A percentile compares a stretch with the other conserved stretches of the same genome.
These are phyloP conservation scores for Euphorbia lathyris DNA, from an alignment of 345 rosid genomes.

Conservation along the genomic window DNA sequence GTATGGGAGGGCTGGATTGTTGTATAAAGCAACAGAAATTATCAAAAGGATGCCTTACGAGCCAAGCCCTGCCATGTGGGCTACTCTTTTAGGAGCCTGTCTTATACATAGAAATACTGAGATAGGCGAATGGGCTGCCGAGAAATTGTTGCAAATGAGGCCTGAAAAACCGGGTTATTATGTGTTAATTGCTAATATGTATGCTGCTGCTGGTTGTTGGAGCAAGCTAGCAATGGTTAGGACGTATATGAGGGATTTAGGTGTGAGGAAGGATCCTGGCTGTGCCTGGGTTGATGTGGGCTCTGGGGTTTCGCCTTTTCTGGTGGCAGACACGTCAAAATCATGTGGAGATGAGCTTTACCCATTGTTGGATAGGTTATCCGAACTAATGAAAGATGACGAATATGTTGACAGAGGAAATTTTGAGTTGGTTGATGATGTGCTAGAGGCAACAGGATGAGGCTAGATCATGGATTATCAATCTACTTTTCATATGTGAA, in stretches of 20 bases:
- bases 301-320: conserved; percentile 48
- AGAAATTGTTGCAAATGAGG: conserved; percentile 50
- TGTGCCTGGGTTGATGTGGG: conserved; percentile 67
- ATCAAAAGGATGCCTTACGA: conserved; percentile 49
- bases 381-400: conserved; percentile 57
- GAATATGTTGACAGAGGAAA: conserved; percentile 11
- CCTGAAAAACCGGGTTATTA: conserved; percentile 68
- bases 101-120: conserved; percentile 49
- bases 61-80: conserved; percentile 65
- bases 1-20: conserved; percentile 70
- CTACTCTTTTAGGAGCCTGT: conserved; percentile 68
- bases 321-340: conserved; percentile 56
- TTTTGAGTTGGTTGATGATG: conserved; percentile 12
- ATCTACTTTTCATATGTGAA: too few species aligned
- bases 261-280: conserved; percentile 71
- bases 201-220: conserved; percentile 71
- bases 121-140: conserved; percentile 84
- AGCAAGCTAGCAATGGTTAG: conserved; percentile 60
- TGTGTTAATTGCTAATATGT: conserved; percentile 69
- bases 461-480: neutral
- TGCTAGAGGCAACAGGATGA: conserved; percentile 7
- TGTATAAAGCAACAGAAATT: conserved; percentile 47
- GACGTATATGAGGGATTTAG: conserved; percentile 61
- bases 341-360: conserved; percentile 38
- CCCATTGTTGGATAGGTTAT: conserved; percentile 52